Conservation (phyloP, 169 alveolate genomes). For the Eimeria necatrix region DNA sequence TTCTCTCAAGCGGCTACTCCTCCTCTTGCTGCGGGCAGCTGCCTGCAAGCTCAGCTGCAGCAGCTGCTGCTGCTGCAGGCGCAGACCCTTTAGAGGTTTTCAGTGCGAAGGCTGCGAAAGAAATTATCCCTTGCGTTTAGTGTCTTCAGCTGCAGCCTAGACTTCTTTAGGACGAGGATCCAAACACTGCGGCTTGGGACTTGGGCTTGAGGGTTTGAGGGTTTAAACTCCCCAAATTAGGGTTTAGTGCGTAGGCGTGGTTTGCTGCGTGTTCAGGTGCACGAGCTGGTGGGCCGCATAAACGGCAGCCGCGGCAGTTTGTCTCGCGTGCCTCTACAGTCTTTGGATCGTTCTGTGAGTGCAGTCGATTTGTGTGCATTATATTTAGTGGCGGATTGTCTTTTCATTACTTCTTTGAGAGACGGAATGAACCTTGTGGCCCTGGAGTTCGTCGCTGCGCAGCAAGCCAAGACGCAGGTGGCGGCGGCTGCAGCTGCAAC, state of each 20-base stretch:
- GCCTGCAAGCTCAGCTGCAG: background rate
- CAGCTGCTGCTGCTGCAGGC: background rate
- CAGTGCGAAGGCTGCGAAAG: too few relatives aligned
- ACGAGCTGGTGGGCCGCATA: slow-evolving; percentile 48
- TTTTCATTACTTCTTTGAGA: slow-evolving; percentile 88
- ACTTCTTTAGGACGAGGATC: too few relatives aligned
- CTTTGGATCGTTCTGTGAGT: slow-evolving; percentile 62
- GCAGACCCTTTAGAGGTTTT: too few relatives aligned
- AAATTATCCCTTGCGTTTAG: too few relatives aligned
- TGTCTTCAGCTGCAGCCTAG: too few relatives aligned
- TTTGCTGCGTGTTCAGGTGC: slow-evolving; percentile 23
- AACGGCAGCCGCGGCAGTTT: slow-evolving; percentile 74
- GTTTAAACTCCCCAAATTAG: too few relatives aligned
- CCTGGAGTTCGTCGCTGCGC: slow-evolving; percentile 81
- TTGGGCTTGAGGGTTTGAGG: too few relatives aligned
- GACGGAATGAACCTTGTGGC: slow-evolving; percentile 89
- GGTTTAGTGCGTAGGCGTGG: background rate
- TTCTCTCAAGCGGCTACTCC: background rate
- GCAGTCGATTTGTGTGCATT: slow-evolving; percentile 82
- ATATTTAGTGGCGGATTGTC: slow-evolving; percentile 88
- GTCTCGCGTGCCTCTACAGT: slow-evolving; percentile 78
- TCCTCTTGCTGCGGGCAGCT: background rate
- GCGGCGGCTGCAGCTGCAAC: background rate
- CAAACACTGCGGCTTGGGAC: too few relatives aligned
- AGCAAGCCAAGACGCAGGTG: slow-evolving; percentile 63